These are phyloP conservation scores for Trichoderma brevicompactum DNA, from an alignment of 2,329 filamentous ascomycete species.

Conservation along the genomic window DNA sequence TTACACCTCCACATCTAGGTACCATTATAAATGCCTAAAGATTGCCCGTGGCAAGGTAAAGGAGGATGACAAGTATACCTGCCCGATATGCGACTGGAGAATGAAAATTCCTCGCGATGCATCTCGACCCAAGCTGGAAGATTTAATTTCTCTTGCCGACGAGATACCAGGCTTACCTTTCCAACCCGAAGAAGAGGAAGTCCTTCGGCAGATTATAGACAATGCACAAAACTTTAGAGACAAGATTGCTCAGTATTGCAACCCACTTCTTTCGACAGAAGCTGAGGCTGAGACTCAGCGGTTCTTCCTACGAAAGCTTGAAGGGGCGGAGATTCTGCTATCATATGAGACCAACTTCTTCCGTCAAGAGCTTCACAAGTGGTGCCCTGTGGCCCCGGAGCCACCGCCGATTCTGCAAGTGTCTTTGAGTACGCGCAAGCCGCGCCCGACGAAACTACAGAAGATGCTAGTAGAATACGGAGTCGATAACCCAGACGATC, in stretches of 20 bases:
- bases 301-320: slow-evolving; percentile 95
- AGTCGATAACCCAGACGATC: slow-evolving; percentile 86
- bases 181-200: slow-evolving; percentile 91
- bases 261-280: slow-evolving; percentile 76
- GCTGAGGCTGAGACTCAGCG: slow-evolving; percentile 88
- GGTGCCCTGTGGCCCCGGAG: slow-evolving; percentile 85
- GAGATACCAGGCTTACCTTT: slow-evolving; percentile 84
- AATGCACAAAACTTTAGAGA: slow-evolving; percentile 83
- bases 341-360: slow-evolving; percentile 97
- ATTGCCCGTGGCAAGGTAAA: slow-evolving; percentile 97
- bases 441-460: slow-evolving; percentile 93
- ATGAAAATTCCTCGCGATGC: slow-evolving; percentile 97
- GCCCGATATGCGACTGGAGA: slow-evolving; percentile 96
- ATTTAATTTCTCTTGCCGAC: slow-evolving; percentile 80
- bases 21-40: slow-evolving; percentile 97
- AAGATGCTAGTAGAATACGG: slow-evolving; percentile 90
- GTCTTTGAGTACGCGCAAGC: slow-evolving; percentile 91
- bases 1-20: slow-evolving; percentile 58
- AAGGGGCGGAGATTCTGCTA: slow-evolving; percentile 91
- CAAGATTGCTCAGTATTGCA: slow-evolving; percentile 80
- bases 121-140: slow-evolving; percentile 91
- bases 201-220: slow-evolving; percentile 82
- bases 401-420: slow-evolving; percentile 84
- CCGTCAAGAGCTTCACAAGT: slow-evolving; percentile 91
- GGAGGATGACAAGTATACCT: slow-evolving; percentile 97